Evolutionary conservation across 2,329 filamentous ascomycete species (phyloP), one percentile per base, ranked within the genome.

Genomic region (Cytospora mali): DNA sequence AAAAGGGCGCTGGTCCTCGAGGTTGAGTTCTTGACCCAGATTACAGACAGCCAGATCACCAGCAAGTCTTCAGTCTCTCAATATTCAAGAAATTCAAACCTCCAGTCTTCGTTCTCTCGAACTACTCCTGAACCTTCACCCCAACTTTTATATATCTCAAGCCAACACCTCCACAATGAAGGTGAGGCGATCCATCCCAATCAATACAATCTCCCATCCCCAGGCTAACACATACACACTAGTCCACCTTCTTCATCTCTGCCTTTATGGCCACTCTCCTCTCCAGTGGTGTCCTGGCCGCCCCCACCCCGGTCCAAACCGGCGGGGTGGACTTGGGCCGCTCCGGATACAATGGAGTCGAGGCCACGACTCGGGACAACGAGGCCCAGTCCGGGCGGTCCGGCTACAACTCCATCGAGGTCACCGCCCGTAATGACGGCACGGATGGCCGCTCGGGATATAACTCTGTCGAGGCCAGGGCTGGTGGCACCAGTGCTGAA

Each of bases 341-440:
- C n/a, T 31, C 33, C 46, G 49, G 25, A 9, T n/a, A 52, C 56
- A 39, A 23, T 23, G 21, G 31, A 2, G 6, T 18, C 23, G 25
- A 21, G 3, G 18, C 33, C 25, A 16, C n/a, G 10, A 48, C 56
- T 29, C 48, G 31, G 9, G 48, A 52, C 21, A 31, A 58, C 9
- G 46, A 21, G 2, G 51, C 29, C 16, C 31, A 11, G n/a, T n/a
- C n/a, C 18, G 29, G 29, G 13, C 55, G 55, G 14, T 51, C 55
- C n/a, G 55, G 42, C 0, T 57, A 52, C 33, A 57, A 50, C 21
- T 57, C 56, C 16, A n/a, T 58, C 23, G 56, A 51, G 4, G 6
- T 42, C 18, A 7, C 18, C 2, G 18, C 21, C 4, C 18, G 48
- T 6, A 10, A 9, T 14, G 23, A 6, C 14, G 18, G 35, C 18